Percentiles rank a stretch among this genome's conserved stretches.
These are phyloP conservation scores for Metschnikowia cerradonensis DNA, from an alignment of 805 yeast species.

Conservation along the genomic window DNA sequence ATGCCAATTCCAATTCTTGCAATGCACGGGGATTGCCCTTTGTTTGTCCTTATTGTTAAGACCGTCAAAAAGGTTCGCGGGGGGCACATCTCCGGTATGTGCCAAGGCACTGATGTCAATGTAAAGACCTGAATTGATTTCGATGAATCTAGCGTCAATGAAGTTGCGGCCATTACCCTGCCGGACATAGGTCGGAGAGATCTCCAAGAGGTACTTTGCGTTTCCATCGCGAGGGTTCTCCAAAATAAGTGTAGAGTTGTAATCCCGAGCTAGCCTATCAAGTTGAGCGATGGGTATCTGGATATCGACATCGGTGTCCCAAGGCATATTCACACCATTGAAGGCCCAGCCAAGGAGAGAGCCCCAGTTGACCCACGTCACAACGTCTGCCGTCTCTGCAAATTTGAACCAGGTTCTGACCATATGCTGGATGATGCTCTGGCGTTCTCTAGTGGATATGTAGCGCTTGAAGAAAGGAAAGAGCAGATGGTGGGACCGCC, in stretches of 20 bases:
- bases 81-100: conserved; percentile 11
- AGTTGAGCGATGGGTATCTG: conserved; percentile 18
- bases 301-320: conserved; percentile 20
- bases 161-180: conserved; percentile 20
- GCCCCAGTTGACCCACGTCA: conserved; percentile 30
- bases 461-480: conserved; percentile 36
- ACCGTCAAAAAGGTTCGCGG: conserved; percentile 3
- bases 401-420: conserved; percentile 35
- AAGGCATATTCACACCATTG: conserved; percentile 20
- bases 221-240: conserved; percentile 19
- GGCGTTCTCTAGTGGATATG: conserved; percentile 34
- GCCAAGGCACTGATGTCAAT: conserved; percentile 17
- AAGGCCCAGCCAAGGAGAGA: conserved; percentile 19
- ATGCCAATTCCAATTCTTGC: conserved; percentile 41
- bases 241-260: conserved; percentile 14
- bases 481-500: conserved; percentile 28
- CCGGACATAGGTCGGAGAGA: conserved; percentile 20
- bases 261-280: conserved; percentile 13
- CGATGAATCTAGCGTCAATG: conserved; percentile 20
- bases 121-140: conserved; percentile 39
- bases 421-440: conserved; percentile 36
- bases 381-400: conserved; percentile 27
- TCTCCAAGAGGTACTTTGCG: conserved; percentile 19
- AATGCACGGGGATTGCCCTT: conserved; percentile 26
- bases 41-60: conserved; percentile 2